Conservation (phyloP, 257 asterid genomes). For the Cinchona pubescens region DNA sequence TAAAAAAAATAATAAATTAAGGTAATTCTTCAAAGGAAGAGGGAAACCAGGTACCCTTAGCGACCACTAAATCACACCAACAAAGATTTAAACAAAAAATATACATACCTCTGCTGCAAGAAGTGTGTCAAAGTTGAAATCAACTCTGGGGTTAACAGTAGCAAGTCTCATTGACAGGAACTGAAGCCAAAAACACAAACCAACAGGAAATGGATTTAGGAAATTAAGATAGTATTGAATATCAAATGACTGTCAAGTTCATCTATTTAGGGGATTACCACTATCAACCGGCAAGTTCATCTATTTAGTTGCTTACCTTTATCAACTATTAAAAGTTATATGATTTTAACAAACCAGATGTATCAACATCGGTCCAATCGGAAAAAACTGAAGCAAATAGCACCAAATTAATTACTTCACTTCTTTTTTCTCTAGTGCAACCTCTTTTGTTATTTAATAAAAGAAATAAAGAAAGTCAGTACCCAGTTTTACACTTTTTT, state of each 20-base stretch:
- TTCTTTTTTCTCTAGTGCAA: no score
- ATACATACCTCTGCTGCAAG: constrained; percentile 66
- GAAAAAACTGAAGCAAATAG: neutral
- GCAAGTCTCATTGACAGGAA: constrained; percentile 93
- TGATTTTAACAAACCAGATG: neutral
- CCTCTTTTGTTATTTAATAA: no score
- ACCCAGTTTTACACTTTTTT: no score
- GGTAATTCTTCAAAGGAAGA: neutral
- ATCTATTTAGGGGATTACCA: neutral
- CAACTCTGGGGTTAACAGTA: constrained; percentile 73
- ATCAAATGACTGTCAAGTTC: neutral
- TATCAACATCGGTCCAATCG: neutral
- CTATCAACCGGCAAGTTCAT: neutral
- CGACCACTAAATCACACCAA: constrained; percentile 6
- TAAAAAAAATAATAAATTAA: no score
- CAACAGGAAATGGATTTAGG: neutral
- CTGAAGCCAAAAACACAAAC: constrained; percentile 12
- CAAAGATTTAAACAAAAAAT: neutral
- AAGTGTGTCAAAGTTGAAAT: constrained; percentile 62
- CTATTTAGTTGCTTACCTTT: no score
- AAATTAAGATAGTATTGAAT: neutral
- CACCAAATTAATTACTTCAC: neutral
- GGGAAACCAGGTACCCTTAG: neutral
- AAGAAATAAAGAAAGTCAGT: no score
- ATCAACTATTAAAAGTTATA: no score